Percentiles rank a stretch among this genome's conserved stretches.
Evolutionary conservation across 1,284 basidiomycete genomes (phyloP).

Genomic region (Pseudozyma pruni): DNA sequence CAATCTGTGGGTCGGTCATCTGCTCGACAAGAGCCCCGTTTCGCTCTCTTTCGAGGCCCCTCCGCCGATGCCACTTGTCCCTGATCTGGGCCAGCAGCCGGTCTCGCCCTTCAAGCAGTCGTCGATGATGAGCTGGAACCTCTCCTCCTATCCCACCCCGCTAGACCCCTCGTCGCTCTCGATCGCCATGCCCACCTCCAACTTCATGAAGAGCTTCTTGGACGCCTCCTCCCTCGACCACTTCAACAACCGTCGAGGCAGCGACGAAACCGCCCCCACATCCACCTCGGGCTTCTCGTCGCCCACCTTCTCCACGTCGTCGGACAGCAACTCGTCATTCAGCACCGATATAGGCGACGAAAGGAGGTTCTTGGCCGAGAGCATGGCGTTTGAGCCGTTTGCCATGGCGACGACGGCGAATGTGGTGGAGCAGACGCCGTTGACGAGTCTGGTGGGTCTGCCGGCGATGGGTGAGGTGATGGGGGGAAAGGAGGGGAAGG

Average conservation of each 20-base stretch:
- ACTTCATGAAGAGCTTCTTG: slow-evolving; percentile 14
- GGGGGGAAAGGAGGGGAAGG: not conserved
- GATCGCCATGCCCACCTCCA: slow-evolving; percentile 9
- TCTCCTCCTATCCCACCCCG: slow-evolving; percentile 22
- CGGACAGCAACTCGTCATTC: slow-evolving; percentile 40
- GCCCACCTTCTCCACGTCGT: slow-evolving; percentile 35
- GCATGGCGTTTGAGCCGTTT: slow-evolving; percentile 43
- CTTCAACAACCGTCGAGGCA: slow-evolving; percentile 12
- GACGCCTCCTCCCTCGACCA: slow-evolving; percentile 21
- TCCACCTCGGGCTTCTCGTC: slow-evolving; percentile 27
- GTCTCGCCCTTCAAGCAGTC: slow-evolving; percentile 48
- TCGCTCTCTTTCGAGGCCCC: slow-evolving; percentile 9
- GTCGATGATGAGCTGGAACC: slow-evolving; percentile 39
- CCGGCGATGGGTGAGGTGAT: slow-evolving; percentile 6
- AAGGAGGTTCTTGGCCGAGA: slow-evolving; percentile 26
- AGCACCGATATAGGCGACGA: slow-evolving; percentile 32
- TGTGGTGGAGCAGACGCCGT: slow-evolving; percentile 36
- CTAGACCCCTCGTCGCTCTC: slow-evolving; percentile 21
- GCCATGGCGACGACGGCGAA: slow-evolving; percentile 16
- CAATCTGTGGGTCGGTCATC: slow-evolving; percentile 40
- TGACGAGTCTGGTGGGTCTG: slow-evolving; percentile 30
- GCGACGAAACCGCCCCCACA: slow-evolving; percentile 8
- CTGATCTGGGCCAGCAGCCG: slow-evolving; percentile 24
- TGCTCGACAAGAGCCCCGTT: slow-evolving; percentile 31
- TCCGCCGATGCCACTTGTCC: slow-evolving; percentile 16